phyloP scores from a whole-genome alignment of 495 filamentous ascomycete species.

The Aspergillus mulundensis region DNA sequence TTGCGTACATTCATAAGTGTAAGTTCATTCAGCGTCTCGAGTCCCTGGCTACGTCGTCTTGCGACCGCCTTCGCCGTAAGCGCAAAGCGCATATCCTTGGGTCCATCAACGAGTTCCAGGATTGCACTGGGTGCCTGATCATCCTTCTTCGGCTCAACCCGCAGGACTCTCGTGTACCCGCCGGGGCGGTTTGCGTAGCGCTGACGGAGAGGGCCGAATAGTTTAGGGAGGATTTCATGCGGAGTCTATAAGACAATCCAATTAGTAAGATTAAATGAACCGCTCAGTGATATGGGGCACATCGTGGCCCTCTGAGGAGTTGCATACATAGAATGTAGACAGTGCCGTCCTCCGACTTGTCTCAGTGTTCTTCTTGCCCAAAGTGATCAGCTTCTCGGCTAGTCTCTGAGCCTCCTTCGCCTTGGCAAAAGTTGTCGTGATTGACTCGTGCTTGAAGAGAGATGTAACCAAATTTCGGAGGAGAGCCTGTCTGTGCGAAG shows the following conservation, averaged over 20 bases:
- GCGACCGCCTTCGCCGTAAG: conserved; percentile 81
- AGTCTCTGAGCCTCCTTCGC: conserved; percentile 93
- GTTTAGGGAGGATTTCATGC: conserved; percentile 68
- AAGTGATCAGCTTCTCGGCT: conserved; percentile 88
- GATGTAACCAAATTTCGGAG: conserved; percentile 95
- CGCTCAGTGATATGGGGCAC: no score
- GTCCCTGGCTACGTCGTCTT: conserved; percentile 47
- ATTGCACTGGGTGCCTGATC: conserved; percentile 87
- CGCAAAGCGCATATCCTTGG: conserved; percentile 90
- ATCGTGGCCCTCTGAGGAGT: neutral
- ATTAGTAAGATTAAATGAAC: neutral
- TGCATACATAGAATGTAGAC: conserved; percentile 75
- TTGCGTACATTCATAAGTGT: conserved; percentile 77
- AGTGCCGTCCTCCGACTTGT: conserved; percentile 62
- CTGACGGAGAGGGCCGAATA: conserved; percentile 76
- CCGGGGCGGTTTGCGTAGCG: conserved; percentile 80
- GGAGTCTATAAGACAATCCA: conserved; percentile 47
- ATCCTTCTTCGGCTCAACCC: conserved; percentile 67
- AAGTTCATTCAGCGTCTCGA: conserved; percentile 57
- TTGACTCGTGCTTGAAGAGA: conserved; percentile 87
- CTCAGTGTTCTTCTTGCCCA: conserved; percentile 87
- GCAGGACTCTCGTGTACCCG: conserved; percentile 91
- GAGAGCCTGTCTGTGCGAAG: conserved; percentile 83
- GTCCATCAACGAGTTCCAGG: conserved; percentile 94
- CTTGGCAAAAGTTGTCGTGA: conserved; percentile 92